Conservation (phyloP, 768 basidiomycete genomes). For the Chalciporus piperatus region DNA sequence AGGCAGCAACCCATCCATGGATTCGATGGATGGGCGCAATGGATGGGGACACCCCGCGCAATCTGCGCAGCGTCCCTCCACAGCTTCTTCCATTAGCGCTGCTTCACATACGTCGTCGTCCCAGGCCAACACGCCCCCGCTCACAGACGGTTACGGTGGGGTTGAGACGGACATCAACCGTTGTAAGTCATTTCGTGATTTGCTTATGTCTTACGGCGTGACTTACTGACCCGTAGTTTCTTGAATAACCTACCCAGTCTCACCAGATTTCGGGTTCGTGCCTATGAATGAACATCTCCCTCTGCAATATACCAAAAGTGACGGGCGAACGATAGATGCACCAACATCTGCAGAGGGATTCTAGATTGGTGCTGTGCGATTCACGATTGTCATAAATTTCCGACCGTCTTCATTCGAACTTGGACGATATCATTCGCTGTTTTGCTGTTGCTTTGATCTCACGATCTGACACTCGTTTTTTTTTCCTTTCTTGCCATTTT, state of each 20-base stretch:
- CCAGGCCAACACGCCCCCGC: conserved; percentile 79
- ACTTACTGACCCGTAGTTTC: conserved; percentile 47
- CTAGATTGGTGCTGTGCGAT: conserved; percentile 29
- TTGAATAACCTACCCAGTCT: conserved; percentile 49
- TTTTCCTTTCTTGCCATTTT: conserved; percentile 26
- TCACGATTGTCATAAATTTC: conserved; percentile 24
- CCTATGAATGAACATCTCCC: conserved; percentile 76
- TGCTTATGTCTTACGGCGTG: conserved; percentile 34
- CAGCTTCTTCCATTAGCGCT: conserved; percentile 70
- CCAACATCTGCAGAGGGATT: conserved; percentile 22
- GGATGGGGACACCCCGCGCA: conserved; percentile 42
- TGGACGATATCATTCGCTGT: conserved; percentile 29
- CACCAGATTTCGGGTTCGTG: conserved; percentile 84
- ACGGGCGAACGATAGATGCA: conserved; percentile 47
- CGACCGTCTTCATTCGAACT: conserved; percentile 32
- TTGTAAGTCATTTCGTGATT: conserved; percentile 56
- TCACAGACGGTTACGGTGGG: conserved; percentile 56
- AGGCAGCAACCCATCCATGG: conserved; percentile 40
- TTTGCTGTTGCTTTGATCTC: conserved; percentile 23
- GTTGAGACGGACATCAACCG: conserved; percentile 77
- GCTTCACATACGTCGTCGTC: conserved; percentile 76
- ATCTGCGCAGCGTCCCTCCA: conserved; percentile 58
- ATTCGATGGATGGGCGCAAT: conserved; percentile 36
- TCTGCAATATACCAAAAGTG: conserved; percentile 57
- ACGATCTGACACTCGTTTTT: conserved; percentile 34